Conservation (phyloP, 768 basidiomycete genomes). For the Russula compacta region DNA sequence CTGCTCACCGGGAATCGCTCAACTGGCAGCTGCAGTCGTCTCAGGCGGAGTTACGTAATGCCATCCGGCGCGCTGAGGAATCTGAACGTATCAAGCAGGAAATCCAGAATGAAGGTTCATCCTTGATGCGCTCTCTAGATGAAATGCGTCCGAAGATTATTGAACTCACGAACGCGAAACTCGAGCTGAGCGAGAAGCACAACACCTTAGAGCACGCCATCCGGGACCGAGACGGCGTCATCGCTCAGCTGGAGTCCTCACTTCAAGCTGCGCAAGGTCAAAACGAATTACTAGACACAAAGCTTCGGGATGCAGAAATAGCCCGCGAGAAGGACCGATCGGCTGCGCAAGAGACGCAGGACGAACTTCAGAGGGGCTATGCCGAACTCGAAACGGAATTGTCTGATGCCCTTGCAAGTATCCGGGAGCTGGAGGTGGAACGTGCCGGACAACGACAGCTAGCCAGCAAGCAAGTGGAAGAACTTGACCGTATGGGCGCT, state of each 20-base stretch:
- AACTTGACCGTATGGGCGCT: slow-evolving; percentile 45
- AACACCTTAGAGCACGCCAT: slow-evolving; percentile 46
- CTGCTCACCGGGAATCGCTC: slow-evolving; percentile 43
- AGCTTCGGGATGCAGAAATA: slow-evolving; percentile 36
- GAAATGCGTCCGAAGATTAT: slow-evolving; percentile 83
- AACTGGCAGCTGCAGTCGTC: slow-evolving; percentile 48
- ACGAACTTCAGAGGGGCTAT: slow-evolving; percentile 57
- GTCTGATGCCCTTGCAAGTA: slow-evolving; percentile 41
- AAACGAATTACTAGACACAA: slow-evolving; percentile 37
- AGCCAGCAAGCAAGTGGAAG: slow-evolving; percentile 43
- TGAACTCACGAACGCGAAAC: slow-evolving; percentile 62
- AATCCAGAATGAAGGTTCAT: slow-evolving; percentile 70
- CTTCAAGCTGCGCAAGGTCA: slow-evolving; percentile 47
- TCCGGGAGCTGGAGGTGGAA: slow-evolving; percentile 56
- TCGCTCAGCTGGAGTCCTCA: slow-evolving; percentile 51
- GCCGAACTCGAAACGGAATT: slow-evolving; percentile 54
- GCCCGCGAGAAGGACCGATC: slow-evolving; percentile 46
- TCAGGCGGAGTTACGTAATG: slow-evolving; percentile 57
- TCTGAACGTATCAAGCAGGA: slow-evolving; percentile 63
- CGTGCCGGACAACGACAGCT: slow-evolving; percentile 51
- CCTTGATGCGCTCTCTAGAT: slow-evolving; percentile 69
- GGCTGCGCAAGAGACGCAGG: slow-evolving; percentile 39
- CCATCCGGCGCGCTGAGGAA: slow-evolving; percentile 62
- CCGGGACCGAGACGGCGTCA: slow-evolving; percentile 45
- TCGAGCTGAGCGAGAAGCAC: slow-evolving; percentile 58